phyloP scores from a whole-genome alignment of 805 yeast species.

The Metschnikowia colocasiae region DNA sequence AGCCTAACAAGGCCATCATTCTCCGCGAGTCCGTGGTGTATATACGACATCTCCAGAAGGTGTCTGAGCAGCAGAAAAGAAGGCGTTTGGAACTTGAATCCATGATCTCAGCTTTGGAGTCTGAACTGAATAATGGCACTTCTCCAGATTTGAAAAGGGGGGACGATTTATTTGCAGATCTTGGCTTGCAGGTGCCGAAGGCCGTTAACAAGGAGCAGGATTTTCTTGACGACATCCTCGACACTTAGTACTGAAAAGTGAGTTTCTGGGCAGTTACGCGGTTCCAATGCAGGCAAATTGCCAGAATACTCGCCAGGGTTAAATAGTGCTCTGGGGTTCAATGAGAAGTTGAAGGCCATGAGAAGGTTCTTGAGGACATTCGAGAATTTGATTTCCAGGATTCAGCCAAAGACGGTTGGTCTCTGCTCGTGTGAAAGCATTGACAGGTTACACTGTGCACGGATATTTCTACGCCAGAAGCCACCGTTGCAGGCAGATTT shows the following conservation, averaged over 20 bases:
- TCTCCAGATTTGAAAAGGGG: neutral
- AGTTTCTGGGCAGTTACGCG: no score
- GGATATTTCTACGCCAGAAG: no score
- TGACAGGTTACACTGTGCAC: no score
- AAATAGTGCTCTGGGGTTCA: no score
- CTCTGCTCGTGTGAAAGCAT: no score
- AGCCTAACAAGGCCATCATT: conserved; percentile 80
- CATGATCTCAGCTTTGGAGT: conserved; percentile 19
- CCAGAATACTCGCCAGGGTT: no score
- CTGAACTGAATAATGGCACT: neutral
- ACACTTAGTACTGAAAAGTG: neutral
- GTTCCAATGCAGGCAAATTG: no score
- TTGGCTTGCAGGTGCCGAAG: neutral
- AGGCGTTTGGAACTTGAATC: conserved; percentile 40
- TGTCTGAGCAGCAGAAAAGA: conserved; percentile 52
- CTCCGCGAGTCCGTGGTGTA: conserved; percentile 78
- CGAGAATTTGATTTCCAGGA: no score
- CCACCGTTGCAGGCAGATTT: no score
- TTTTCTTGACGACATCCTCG: neutral
- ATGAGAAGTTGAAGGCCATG: no score
- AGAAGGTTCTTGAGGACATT: no score
- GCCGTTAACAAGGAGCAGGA: neutral
- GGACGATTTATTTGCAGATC: neutral
- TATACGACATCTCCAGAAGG: conserved; percentile 60
- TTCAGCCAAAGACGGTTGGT: no score